phyloP scores from a whole-genome alignment of 2,329 filamentous ascomycete species.

The Chaetomiaceae sp. region DNA sequence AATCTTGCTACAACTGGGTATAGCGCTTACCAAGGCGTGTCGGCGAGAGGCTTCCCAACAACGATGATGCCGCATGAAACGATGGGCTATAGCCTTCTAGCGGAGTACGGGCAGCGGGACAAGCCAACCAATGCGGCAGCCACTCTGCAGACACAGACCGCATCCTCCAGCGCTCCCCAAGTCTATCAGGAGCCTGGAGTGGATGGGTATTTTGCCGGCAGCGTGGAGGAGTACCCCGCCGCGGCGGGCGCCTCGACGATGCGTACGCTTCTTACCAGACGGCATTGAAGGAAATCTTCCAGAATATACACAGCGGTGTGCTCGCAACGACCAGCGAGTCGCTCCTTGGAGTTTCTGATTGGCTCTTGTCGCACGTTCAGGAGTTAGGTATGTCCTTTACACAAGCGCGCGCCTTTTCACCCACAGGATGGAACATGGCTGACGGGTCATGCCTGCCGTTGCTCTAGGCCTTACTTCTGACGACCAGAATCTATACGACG shows the following conservation, averaged over 20 bases:
- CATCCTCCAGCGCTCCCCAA: slow-evolving; percentile 47
- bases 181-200: slow-evolving; percentile 63
- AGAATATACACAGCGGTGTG: slow-evolving; percentile 56
- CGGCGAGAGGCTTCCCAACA: slow-evolving; percentile 44
- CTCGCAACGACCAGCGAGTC: slow-evolving; percentile 50
- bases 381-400: slow-evolving; percentile 48
- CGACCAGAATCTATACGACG: slow-evolving; percentile 67
- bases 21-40: slow-evolving; percentile 53
- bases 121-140: slow-evolving; percentile 60
- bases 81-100: slow-evolving; percentile 52
- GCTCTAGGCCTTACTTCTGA: slow-evolving; percentile 74
- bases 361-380: slow-evolving; percentile 52
- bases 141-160: slow-evolving; percentile 49
- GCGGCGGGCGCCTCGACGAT: slow-evolving; percentile 58
- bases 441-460: not conserved
- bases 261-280: slow-evolving; percentile 64
- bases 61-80: slow-evolving; percentile 52
- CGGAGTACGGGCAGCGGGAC: slow-evolving; percentile 58
- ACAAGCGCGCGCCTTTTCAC: no score
- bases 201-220: slow-evolving; percentile 44
- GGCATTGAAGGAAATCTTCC: slow-evolving; percentile 64
- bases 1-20: slow-evolving; percentile 55
- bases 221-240: slow-evolving; percentile 53
- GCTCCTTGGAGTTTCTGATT: slow-evolving; percentile 50
- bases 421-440: no score